Percentiles rank a stretch among this genome's conserved stretches.
These are phyloP conservation scores for Penicillium egyptiacum DNA, from an alignment of 495 filamentous ascomycete species.

Conservation along the genomic window DNA sequence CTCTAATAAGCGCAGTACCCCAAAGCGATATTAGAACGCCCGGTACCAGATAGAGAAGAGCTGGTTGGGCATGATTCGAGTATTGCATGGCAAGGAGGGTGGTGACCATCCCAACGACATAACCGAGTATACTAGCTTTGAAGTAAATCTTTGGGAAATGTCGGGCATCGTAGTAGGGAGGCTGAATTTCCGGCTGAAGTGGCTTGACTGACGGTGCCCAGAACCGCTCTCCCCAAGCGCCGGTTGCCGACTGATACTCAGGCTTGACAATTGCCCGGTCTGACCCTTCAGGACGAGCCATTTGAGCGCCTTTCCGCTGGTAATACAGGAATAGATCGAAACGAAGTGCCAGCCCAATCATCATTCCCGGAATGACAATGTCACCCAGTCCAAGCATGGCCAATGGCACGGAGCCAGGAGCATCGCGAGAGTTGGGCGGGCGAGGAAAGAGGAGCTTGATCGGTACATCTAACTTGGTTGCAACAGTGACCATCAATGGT, in stretches of 20 bases:
- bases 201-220: slow-evolving; percentile 58
- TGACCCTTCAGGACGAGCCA: slow-evolving; percentile 37
- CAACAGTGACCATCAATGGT: slow-evolving; percentile 94
- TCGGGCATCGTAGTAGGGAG: slow-evolving; percentile 43
- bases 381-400: slow-evolving; percentile 94
- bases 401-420: slow-evolving; percentile 46
- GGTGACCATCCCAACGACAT: slow-evolving; percentile 72
- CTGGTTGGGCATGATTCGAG: slow-evolving; percentile 82
- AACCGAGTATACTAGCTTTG: slow-evolving; percentile 73
- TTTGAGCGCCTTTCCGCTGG: slow-evolving; percentile 52
- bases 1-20: slow-evolving; percentile 70
- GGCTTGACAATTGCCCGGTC: slow-evolving; percentile 48
- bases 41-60: slow-evolving; percentile 90
- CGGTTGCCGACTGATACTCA: slow-evolving; percentile 59
- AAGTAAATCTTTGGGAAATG: slow-evolving; percentile 88
- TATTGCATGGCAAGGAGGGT: slow-evolving; percentile 77
- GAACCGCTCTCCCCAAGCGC: slow-evolving; percentile 81
- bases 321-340: slow-evolving; percentile 90
- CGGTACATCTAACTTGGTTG: slow-evolving; percentile 83
- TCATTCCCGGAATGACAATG: slow-evolving; percentile 90
- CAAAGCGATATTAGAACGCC: slow-evolving; percentile 74
- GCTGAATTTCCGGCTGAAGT: slow-evolving; percentile 33
- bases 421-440: slow-evolving; percentile 44
- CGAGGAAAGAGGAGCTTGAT: slow-evolving; percentile 90
- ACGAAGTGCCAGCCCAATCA: slow-evolving; percentile 82